A percentile compares a stretch with the other conserved stretches of the same genome.
Evolutionary conservation across 2,329 filamentous ascomycete species (phyloP).

Genomic region (Niveomyces coronatus): DNA sequence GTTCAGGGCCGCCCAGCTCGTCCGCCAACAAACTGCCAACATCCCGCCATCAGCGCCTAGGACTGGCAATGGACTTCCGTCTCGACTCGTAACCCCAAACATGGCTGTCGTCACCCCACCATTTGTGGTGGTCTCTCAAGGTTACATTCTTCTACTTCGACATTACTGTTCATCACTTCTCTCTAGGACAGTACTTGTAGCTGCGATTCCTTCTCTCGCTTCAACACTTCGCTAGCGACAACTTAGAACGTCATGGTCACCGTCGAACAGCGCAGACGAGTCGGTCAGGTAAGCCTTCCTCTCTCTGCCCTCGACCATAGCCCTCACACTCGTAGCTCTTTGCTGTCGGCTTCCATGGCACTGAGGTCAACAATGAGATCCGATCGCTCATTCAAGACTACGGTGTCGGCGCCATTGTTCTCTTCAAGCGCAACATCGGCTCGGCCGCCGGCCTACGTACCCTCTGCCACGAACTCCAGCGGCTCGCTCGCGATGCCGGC

Average conservation of each 20-base stretch:
- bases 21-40: too few species aligned
- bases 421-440: conserved; percentile 18
- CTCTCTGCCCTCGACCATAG: background rate
- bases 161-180: too few species aligned
- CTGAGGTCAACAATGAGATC: conserved; percentile 14
- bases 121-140: too few species aligned
- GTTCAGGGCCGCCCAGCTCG: too few species aligned
- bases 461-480: conserved; percentile 16
- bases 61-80: too few species aligned
- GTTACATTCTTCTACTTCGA: too few species aligned
- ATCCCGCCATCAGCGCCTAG: too few species aligned
- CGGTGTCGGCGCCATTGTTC: conserved; percentile 17
- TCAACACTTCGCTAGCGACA: too few species aligned
- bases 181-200: too few species aligned
- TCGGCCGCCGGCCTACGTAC: conserved; percentile 14
- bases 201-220: background rate
- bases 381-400: conserved; percentile 17
- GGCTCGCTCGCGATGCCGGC: conserved; percentile 15
- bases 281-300: conserved; percentile 10
- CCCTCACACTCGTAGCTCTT: conserved; percentile 13
- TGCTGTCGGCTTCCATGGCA: conserved; percentile 18
- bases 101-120: too few species aligned
- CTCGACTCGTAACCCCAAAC: too few species aligned
- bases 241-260: conserved; percentile 11
- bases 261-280: conserved; percentile 11